phyloP scores from a whole-genome alignment of 2,329 filamentous ascomycete species.

The Colletotrichum ledebouriae region DNA sequence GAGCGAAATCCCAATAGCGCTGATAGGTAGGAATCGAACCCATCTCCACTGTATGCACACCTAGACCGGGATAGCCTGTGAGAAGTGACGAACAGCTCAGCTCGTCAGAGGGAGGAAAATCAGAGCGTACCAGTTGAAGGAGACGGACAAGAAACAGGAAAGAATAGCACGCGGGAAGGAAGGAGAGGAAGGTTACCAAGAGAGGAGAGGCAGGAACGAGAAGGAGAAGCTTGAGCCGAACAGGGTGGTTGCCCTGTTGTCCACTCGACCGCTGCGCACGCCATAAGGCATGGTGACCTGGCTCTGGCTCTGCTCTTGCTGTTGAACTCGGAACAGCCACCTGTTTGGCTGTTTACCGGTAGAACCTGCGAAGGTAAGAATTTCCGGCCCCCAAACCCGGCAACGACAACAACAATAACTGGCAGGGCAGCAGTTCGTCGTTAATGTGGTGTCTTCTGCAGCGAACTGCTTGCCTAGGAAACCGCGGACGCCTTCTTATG shows the following conservation, averaged over 20 bases:
- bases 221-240: not conserved
- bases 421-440: not conserved
- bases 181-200: not conserved
- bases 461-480: not conserved
- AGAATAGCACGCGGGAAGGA: slow-evolving; percentile 8
- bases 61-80: slow-evolving; percentile 4
- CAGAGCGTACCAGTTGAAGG: no score
- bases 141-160: not conserved
- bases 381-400: not conserved
- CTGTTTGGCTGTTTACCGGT: no score
- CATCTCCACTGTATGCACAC: no score
- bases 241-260: not conserved
- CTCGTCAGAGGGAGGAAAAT: not conserved
- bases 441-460: not conserved
- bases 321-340: no score
- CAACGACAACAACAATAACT: not conserved
- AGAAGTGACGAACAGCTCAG: slow-evolving; percentile 18
- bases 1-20: no score
- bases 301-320: not conserved
- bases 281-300: not conserved
- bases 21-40: no score
- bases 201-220: not conserved
- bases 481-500: slow-evolving; percentile 16
- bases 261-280: not conserved
- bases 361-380: not conserved